Evolutionary conservation across 192 early-diverging fungal species (phyloP).

Genomic region (Entophlyctis luteolus): DNA sequence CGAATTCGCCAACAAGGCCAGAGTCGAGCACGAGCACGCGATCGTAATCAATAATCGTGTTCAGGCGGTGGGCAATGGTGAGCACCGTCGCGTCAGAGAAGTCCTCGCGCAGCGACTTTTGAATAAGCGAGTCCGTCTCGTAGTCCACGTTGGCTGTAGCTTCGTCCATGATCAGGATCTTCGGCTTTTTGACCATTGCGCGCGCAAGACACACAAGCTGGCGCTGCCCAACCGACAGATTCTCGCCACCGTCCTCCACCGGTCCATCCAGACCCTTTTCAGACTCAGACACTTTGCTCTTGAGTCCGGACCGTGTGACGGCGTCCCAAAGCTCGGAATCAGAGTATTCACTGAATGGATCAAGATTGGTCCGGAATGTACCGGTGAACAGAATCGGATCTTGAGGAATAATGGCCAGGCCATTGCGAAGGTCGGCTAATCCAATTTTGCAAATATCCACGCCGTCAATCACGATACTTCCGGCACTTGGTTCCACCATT

Average conservation of each 20-base stretch:
- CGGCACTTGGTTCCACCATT: constrained; percentile 55
- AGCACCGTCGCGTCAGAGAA: constrained; percentile 47
- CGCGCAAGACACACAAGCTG: constrained; percentile 56
- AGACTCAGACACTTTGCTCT: constrained; percentile 31
- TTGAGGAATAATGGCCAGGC: constrained; percentile 49
- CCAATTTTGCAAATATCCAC: constrained; percentile 63
- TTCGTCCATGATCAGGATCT: constrained; percentile 42
- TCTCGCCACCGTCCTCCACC: constrained; percentile 76
- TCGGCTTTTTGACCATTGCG: constrained; percentile 48
- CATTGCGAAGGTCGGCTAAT: constrained; percentile 50
- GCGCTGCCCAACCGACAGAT: constrained; percentile 75
- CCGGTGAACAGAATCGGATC: constrained; percentile 53
- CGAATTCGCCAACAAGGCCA: constrained; percentile 78
- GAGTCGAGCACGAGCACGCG: constrained; percentile 57
- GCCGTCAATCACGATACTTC: constrained; percentile 69
- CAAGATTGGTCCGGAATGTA: constrained; percentile 59
- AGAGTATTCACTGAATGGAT: constrained; percentile 58
- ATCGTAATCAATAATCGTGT: constrained; percentile 39
- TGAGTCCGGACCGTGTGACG: constrained; percentile 53
- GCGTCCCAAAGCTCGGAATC: constrained; percentile 68
- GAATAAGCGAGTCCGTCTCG: constrained; percentile 47
- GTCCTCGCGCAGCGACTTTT: constrained; percentile 40
- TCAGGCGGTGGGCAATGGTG: constrained; percentile 47
- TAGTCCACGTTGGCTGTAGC: constrained; percentile 43
- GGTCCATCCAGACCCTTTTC: constrained; percentile 57